phyloP scores from a whole-genome alignment of 2,329 filamentous ascomycete genomes.

The Amauroascus verrucosus region DNA sequence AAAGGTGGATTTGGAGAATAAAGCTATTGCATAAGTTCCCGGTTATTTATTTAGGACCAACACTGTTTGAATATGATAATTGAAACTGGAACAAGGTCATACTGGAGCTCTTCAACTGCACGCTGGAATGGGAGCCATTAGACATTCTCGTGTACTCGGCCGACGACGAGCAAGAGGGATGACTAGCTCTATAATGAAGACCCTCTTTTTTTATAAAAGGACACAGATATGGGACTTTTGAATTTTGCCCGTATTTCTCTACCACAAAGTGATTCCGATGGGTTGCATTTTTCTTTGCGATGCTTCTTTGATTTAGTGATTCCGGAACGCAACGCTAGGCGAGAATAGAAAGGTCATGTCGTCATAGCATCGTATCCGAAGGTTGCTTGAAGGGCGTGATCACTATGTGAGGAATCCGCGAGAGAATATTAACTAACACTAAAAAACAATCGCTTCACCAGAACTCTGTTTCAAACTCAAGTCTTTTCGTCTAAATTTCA shows the following conservation, averaged over 20 bases:
- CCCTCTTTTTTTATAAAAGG: too few species aligned
- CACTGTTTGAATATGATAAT: too few species aligned
- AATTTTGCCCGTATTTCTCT: not conserved
- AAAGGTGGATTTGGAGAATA: slow-evolving; percentile 42
- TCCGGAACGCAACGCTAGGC: slow-evolving; percentile 1
- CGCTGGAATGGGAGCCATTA: slow-evolving; percentile 13
- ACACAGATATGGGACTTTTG: not conserved
- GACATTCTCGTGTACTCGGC: slow-evolving; percentile 12
- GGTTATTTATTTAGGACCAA: too few species aligned
- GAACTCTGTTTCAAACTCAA: not conserved
- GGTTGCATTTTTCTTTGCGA: not conserved
- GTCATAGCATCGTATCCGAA: slow-evolving; percentile 7
- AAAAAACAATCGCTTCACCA: not conserved
- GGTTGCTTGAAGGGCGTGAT: too few species aligned
- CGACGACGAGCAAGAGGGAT: not conserved
- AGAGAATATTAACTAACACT: too few species aligned
- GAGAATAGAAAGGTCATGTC: slow-evolving; percentile 5
- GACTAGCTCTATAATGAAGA: too few species aligned
- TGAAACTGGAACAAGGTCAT: not conserved
- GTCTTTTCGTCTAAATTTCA: not conserved
- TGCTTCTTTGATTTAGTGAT: not conserved
- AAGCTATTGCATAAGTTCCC: not conserved
- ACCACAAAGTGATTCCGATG: not conserved
- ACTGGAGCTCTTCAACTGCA: slow-evolving; percentile 11
- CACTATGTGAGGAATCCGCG: too few species aligned